Evolutionary conservation across 305 asterid genomes (phyloP), one percentile per base, ranked within the genome.

Genomic region (Petunia hybrid): DNA sequence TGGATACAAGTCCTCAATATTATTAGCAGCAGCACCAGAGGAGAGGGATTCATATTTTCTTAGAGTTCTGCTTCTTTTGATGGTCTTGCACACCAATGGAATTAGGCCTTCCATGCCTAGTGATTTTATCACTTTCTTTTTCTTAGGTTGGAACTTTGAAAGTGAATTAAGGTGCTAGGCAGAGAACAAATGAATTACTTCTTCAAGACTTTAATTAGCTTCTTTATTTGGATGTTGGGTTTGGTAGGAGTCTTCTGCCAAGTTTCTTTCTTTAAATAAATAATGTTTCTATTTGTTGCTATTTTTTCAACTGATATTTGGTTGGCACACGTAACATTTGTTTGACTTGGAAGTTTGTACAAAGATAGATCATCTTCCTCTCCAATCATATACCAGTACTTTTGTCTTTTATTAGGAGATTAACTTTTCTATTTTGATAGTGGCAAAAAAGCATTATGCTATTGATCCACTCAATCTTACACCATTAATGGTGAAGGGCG

Each of bases 91-190:
- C 2, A 91, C 91, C 85, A 89, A 83, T 5, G 97, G 97, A 76
- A 92, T 84, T 2, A 91, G 83, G 56, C 97, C 97, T 84, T 92
- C 94, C 97, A 92, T 91, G 64, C 22, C 6, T 60, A 60, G 1
- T 41, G 53, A 67, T 22, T 22, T 22, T 22, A 22, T 22, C 31
- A 22, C 31, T 22, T 22, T 22, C 31, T 22, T 22, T 22, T 22
- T 22, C 31, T 22, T 22, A 46, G 10, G 5, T 40, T 66, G 51
- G 16, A 55, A 55, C 60, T 1, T 22, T 66, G 51, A 41, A 6
- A 66, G 53, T 5, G 75, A 67, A 41, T 41, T 67, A 22, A 22
- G 75, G 55, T 40, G 55, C 48, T 40, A 22, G 31, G 31, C 38
- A 41, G 55, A 67, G 74, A 66, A 46, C 8, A 46, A 46, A 46